Percentiles rank a stretch among this genome's conserved stretches.
Evolutionary conservation across 1,284 basidiomycete genomes (phyloP).

Genomic region (Kalmanozyma brasiliensis): DNA sequence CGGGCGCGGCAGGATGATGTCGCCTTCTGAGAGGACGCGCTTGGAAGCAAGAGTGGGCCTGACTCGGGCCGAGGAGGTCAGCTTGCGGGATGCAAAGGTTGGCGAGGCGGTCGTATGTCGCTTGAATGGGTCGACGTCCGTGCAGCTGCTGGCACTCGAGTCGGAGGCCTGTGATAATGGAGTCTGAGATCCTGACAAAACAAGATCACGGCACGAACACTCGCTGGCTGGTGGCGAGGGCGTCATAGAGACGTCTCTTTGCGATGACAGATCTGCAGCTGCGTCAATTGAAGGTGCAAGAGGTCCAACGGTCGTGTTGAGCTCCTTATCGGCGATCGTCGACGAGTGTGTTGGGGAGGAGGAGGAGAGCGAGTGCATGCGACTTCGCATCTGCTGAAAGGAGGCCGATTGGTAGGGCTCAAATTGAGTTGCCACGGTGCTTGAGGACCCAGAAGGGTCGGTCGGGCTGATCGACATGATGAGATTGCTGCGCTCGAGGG

Average conservation of each 20-base stretch:
- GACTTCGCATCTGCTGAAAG: slow-evolving; percentile 9
- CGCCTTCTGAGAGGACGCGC: slow-evolving; percentile 26
- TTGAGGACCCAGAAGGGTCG: not conserved
- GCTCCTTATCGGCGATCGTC: not conserved
- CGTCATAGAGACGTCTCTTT: slow-evolving; percentile 1
- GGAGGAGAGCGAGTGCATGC: slow-evolving; percentile 15
- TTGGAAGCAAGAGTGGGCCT: slow-evolving; percentile 10
- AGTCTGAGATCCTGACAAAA: not conserved
- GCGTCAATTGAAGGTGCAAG: not conserved
- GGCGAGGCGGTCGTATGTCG: not conserved
- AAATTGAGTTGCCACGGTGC: not conserved
- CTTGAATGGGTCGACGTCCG: not conserved
- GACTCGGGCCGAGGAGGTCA: not conserved
- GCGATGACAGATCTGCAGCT: not conserved
- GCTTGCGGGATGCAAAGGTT: not conserved
- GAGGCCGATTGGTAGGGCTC: slow-evolving; percentile 23
- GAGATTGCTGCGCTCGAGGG: not conserved
- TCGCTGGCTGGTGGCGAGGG: slow-evolving; percentile 34
- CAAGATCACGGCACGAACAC: not conserved
- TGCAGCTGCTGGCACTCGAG: slow-evolving; percentile 22
- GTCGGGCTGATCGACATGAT: not conserved
- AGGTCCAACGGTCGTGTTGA: not conserved
- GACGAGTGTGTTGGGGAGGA: slow-evolving; percentile 7
- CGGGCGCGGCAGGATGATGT: slow-evolving; percentile 11
- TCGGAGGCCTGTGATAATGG: slow-evolving; percentile 22